A percentile compares a stretch with the other conserved stretches of the same genome.
Conservation (phyloP, 352 stramenopile genomes). For the Phytophthora capsici region DNA sequence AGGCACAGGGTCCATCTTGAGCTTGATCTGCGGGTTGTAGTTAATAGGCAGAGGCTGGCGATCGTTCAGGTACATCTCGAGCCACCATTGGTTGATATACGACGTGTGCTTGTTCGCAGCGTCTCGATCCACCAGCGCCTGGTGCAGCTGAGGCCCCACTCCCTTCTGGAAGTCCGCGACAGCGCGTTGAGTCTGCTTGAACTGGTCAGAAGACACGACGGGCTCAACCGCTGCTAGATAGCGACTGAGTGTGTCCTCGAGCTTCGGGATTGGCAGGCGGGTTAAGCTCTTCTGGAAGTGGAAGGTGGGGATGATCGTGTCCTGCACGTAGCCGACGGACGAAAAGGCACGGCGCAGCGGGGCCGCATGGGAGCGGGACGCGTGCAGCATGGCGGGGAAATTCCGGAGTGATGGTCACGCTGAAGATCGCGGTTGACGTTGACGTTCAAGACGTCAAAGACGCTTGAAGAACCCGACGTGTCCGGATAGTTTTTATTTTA, state of each 20-base stretch:
- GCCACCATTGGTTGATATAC: slow-evolving; percentile 94
- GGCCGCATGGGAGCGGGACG: neutral
- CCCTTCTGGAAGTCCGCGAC: slow-evolving; percentile 65
- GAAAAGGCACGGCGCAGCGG: slow-evolving; percentile 36
- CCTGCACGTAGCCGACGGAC: slow-evolving; percentile 71
- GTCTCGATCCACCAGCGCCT: slow-evolving; percentile 78
- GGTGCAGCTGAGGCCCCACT: slow-evolving; percentile 72
- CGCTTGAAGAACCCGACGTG: slow-evolving; percentile 6
- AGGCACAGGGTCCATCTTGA: slow-evolving; percentile 80
- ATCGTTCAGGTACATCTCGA: slow-evolving; percentile 92
- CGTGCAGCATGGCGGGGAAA: slow-evolving; percentile 17
- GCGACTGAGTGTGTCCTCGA: slow-evolving; percentile 82
- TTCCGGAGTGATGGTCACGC: slow-evolving; percentile 12
- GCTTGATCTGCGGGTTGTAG: slow-evolving; percentile 92
- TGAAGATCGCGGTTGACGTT: slow-evolving; percentile 20
- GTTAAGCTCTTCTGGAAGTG: slow-evolving; percentile 89
- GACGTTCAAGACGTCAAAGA: slow-evolving; percentile 15
- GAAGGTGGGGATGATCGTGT: slow-evolving; percentile 88
- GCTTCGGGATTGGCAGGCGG: slow-evolving; percentile 87
- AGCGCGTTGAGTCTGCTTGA: slow-evolving; percentile 61
- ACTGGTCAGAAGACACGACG: slow-evolving; percentile 61
- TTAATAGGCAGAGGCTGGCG: slow-evolving; percentile 89
- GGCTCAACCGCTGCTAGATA: slow-evolving; percentile 84
- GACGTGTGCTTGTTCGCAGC: slow-evolving; percentile 85
- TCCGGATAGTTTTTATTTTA: no score